Conservation (phyloP, 306 rosid species). For the Prunus dulcis region DNA sequence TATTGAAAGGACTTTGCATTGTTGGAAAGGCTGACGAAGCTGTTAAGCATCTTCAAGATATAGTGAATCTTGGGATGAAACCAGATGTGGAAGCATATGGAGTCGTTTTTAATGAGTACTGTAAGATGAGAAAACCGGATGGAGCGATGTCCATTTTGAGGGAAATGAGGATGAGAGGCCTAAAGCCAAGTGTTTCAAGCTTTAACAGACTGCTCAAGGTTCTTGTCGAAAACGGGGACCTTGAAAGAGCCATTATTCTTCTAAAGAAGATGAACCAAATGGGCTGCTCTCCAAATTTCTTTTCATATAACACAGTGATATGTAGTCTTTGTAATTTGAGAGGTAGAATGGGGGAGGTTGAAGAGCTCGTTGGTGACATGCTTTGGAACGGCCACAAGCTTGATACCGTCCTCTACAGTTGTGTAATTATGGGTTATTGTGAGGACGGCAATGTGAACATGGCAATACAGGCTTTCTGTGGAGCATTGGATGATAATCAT, state of each 20-base stretch:
- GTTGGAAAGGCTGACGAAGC: slow-evolving; percentile 46
- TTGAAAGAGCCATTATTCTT: slow-evolving; percentile 38
- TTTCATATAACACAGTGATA: slow-evolving; percentile 38
- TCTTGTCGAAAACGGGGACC: slow-evolving; percentile 38
- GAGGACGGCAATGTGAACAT: slow-evolving; percentile 31
- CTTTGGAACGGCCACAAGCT: slow-evolving; percentile 37
- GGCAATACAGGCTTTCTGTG: slow-evolving; percentile 35
- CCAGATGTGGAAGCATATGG: slow-evolving; percentile 40
- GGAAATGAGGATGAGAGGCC: slow-evolving; percentile 42
- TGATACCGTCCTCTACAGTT: slow-evolving; percentile 32
- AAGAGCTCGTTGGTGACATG: slow-evolving; percentile 44
- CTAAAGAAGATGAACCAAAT: slow-evolving; percentile 46
- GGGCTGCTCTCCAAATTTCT: slow-evolving; percentile 50
- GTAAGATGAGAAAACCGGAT: slow-evolving; percentile 36
- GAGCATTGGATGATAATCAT: slow-evolving; percentile 26
- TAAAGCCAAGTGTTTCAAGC: slow-evolving; percentile 43
- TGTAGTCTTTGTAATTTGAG: slow-evolving; percentile 37
- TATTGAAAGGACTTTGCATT: slow-evolving; percentile 49
- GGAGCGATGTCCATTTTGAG: slow-evolving; percentile 41
- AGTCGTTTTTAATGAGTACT: slow-evolving; percentile 40
- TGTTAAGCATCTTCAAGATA: slow-evolving; percentile 31
- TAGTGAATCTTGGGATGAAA: slow-evolving; percentile 35
- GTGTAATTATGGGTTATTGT: slow-evolving; percentile 40
- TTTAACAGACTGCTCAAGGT: slow-evolving; percentile 39
- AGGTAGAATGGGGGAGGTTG: slow-evolving; percentile 39